Conservation (phyloP, 225 moss, liverwort and hornwort genomes). For the Bryoerythrophyllum caledonicum region DNA sequence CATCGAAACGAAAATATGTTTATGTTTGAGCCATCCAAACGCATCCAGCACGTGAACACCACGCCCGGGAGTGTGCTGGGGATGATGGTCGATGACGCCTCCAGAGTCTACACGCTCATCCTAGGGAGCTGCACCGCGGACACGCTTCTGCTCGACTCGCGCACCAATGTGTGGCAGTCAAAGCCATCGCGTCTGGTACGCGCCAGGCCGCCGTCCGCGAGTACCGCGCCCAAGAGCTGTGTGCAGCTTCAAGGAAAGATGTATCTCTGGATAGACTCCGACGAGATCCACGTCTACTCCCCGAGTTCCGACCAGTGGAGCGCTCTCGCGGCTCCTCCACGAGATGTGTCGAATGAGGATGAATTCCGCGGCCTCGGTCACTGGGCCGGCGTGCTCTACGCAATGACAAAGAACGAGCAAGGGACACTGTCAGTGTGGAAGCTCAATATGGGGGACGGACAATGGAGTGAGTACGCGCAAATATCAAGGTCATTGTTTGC, state of each 20-base stretch:
- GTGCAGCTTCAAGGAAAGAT: background rate
- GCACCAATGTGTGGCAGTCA: background rate
- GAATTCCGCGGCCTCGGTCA: background rate
- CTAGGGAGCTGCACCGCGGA: background rate
- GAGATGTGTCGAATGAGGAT: background rate
- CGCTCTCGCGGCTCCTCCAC: background rate
- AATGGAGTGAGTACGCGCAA: too few species aligned
- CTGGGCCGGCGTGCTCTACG: background rate
- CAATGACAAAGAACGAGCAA: too few species aligned
- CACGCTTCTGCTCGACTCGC: background rate
- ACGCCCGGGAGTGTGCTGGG: background rate
- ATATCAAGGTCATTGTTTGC: too few species aligned
- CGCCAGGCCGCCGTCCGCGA: background rate
- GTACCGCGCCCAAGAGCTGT: background rate
- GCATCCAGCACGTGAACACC: background rate
- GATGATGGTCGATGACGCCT: background rate
- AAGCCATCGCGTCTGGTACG: background rate
- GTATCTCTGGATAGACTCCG: background rate
- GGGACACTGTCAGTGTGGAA: too few species aligned
- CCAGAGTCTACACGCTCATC: background rate
- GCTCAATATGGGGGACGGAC: too few species aligned
- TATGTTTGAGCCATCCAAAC: too few species aligned
- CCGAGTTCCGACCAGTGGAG: background rate
- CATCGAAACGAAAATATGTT: too few species aligned
- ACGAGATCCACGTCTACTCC: background rate